phyloP scores from a whole-genome alignment of 202 grass and related monocot species.

The Digitaria exilis region DNA sequence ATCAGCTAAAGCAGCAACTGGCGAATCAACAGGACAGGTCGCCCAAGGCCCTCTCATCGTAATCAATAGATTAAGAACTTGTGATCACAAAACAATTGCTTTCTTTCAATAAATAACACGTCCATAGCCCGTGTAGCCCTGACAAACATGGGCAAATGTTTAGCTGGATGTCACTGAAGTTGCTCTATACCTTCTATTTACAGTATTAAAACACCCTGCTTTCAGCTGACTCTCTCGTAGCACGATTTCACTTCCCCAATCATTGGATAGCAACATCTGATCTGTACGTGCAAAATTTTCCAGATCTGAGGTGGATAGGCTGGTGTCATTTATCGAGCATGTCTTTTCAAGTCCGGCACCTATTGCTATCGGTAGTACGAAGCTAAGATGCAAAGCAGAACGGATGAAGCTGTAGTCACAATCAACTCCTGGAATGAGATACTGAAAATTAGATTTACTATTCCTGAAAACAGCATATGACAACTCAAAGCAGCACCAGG shows the following conservation, averaged over 20 bases:
- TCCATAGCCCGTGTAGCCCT: not conserved
- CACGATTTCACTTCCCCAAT: constrained; percentile 18
- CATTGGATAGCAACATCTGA: not conserved
- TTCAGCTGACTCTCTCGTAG: not conserved
- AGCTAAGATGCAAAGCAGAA: constrained; percentile 63
- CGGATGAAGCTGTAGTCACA: constrained; percentile 52
- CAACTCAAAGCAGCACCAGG: not conserved
- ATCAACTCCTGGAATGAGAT: constrained; percentile 67
- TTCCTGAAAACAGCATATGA: constrained; percentile 6
- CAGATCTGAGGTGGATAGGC: constrained; percentile 14
- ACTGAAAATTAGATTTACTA: constrained; percentile 19
- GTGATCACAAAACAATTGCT: not conserved
- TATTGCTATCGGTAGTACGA: constrained; percentile 62
- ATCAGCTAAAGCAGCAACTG: not conserved
- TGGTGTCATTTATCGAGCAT: not conserved
- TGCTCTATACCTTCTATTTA: not conserved
- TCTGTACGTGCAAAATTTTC: constrained; percentile 27
- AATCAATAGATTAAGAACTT: not conserved
- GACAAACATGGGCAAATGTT: not conserved
- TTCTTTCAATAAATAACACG: not conserved
- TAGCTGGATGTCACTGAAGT: not conserved
- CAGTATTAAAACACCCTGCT: constrained; percentile 10
- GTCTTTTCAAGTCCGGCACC: constrained; percentile 20
- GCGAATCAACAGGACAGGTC: constrained; percentile 1
- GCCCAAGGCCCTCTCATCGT: not conserved